Base-by-base conservation (phyloP, 768 basidiomycete genomes). In the Artomyces pyxidatus region DNA sequence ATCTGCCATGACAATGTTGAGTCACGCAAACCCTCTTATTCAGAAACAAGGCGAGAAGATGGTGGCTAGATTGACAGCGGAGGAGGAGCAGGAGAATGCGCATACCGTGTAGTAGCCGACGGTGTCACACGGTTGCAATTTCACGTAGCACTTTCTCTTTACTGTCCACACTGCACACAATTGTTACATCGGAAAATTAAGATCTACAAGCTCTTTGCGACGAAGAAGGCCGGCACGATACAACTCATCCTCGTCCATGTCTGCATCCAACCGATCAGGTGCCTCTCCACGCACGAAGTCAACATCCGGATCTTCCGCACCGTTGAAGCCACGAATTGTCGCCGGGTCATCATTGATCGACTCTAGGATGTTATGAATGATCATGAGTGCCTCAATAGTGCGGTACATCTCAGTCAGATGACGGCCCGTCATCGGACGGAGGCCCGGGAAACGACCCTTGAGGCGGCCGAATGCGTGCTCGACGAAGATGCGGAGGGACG, bases 391-490 rank as follows among this genome's bases (percentile, higher is more conserved):
- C 38, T 41, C 46, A 32, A 57, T 52, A 6, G 29, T 23, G 6
- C 28, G 21, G 25, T 40, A 52, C 14, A 57, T 48, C 5, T 30
- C 10, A 21, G 14, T 11, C 0, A 57, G 40, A 27, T 52, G 37
- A 11, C 25, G 45, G 9, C 54, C 56, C 2, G 54, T 49, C 42
- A 57, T 43, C 29, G 12, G 11, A 17, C 54, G 55, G 19, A 49
- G 48, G 28, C 30, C 48, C 0, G 50, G 61, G 48, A 66, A 65
- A 10, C 58, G 49, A 6, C 61, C 65, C 39, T 66, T 65, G n/a
- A 64, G 43, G 3, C 50, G 21, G 3, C 64, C 63, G 58, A 66
- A 66, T 10, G 58, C 49, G 55, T 66, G 65, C 45, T 66, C 61
- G n/a, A 62, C 50, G 21, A n/a, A 11, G 25, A 63, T 61, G 2